These are phyloP conservation scores for Wickerhamiella sorbophila DNA, from an alignment of 805 yeast genomes.

Conservation along the genomic window DNA sequence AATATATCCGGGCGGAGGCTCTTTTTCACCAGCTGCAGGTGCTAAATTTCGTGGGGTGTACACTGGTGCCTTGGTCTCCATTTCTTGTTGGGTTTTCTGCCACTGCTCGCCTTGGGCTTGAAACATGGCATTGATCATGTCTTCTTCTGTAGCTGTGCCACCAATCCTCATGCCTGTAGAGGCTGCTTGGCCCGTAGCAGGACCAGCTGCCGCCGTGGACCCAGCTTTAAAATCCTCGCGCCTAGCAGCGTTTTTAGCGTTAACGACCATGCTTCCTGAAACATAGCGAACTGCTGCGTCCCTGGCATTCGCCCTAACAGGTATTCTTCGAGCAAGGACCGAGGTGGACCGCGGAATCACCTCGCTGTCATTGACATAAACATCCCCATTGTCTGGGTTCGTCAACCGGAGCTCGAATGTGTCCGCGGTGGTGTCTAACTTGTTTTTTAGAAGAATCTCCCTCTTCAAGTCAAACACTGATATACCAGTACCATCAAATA, in stretches of 20 bases:
- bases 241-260: slow-evolving; percentile 25
- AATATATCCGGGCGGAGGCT: slow-evolving; percentile 90
- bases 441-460: slow-evolving; percentile 72
- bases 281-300: slow-evolving; percentile 48
- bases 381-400: slow-evolving; percentile 57
- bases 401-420: slow-evolving; percentile 55
- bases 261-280: slow-evolving; percentile 29
- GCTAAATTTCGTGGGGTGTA: slow-evolving; percentile 22
- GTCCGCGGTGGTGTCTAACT: slow-evolving; percentile 69
- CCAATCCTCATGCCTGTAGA: slow-evolving; percentile 26
- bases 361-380: slow-evolving; percentile 74
- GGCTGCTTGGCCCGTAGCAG: slow-evolving; percentile 8
- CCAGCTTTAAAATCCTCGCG: slow-evolving; percentile 24
- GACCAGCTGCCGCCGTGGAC: slow-evolving; percentile 10
- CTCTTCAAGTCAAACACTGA: slow-evolving; percentile 89
- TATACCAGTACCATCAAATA: slow-evolving; percentile 93
- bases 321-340: slow-evolving; percentile 67
- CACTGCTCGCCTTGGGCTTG: slow-evolving; percentile 88
- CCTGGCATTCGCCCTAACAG: slow-evolving; percentile 32
- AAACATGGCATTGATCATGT: slow-evolving; percentile 78
- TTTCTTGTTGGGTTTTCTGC: slow-evolving; percentile 84
- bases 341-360: slow-evolving; percentile 84
- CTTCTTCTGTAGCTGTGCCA: slow-evolving; percentile 53
- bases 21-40: slow-evolving; percentile 38
- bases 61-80: slow-evolving; percentile 74